Evolutionary conservation across 768 basidiomycete species (phyloP), one percentile per base, ranked within the genome.

Genomic region (Mycena alexandri): DNA sequence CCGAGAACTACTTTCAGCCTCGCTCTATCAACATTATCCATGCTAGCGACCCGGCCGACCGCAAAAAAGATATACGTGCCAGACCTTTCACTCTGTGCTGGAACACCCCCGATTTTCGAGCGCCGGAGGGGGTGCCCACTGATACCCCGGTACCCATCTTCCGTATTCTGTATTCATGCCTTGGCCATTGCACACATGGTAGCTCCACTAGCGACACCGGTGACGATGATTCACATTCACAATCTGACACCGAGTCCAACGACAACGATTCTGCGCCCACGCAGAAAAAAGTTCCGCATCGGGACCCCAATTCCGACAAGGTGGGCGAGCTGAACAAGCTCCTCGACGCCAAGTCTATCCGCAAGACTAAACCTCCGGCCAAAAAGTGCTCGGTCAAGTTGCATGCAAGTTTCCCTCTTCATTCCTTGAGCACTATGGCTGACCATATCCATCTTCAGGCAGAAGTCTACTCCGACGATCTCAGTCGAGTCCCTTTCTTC

Each of bases 391-490:
- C 5, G 6, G 38, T 41, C 41, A 55, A 38, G 5, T 33, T 43
- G 33, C 25, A 42, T 21, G 36, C 16, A 7, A 33, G 9, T 25
- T 17, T 2, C 38, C 10, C 4, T 10, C 11, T 14, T 38, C 5
- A 38, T 38, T 38, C 38, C 9, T 38, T 14, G 38, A 10, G 38
- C 19, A 6, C 29, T 24, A 11, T 47, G 5, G 19, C 46, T 36
- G 46, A 36, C 56, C 38, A 25, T 57, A 17, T 9, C 13, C 22
- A 38, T 29, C 29, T 29, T 14, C 19, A 69, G 68, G 57, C 63
- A 0, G 68, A 69, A 41, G 58, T 69, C 3, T 50, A 42, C 16
- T 69, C 63, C 6, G 62, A 64, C 25, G 46, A 69, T 50, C 59
- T 69, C 11, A 22, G 7, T 1, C 12, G 34, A 5, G 42, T 65